Evolutionary conservation across 1,284 basidiomycete species (phyloP).

Genomic region (Peniophora sp.): DNA sequence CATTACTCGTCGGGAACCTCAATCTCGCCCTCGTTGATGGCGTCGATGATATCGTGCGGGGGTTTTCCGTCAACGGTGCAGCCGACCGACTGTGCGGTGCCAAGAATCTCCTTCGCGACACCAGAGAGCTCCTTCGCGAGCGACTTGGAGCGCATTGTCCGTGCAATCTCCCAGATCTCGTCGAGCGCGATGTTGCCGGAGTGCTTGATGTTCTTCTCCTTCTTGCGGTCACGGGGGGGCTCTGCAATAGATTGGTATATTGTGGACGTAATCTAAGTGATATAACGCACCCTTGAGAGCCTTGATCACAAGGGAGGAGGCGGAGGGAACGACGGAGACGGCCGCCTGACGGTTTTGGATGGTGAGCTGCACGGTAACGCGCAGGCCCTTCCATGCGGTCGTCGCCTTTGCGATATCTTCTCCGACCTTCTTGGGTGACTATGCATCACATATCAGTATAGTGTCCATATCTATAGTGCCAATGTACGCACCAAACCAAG

Average conservation of each 20-base stretch:
- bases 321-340: constrained; percentile 96
- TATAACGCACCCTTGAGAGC: constrained; percentile 84
- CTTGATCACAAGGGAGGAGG: constrained; percentile 96
- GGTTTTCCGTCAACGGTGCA: constrained; percentile 95
- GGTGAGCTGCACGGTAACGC: constrained; percentile 97
- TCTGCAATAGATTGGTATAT: constrained; percentile 40
- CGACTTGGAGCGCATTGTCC: constrained; percentile 95
- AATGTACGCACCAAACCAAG: constrained; percentile 84
- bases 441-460: constrained; percentile 6
- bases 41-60: constrained; percentile 94
- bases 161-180: constrained; percentile 92
- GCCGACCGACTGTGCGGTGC: constrained; percentile 90
- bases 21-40: constrained; percentile 91
- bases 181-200: constrained; percentile 91
- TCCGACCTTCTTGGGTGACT: constrained; percentile 99
- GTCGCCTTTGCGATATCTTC: constrained; percentile 99
- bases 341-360: constrained; percentile 99
- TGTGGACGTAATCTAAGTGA: neutral
- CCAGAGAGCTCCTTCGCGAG: constrained; percentile 88
- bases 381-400: constrained; percentile 98
- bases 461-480: neutral
- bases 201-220: constrained; percentile 99
- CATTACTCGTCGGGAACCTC: constrained; percentile 89
- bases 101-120: constrained; percentile 91
- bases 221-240: constrained; percentile 98